Conservation (phyloP, 208 protist genomes). For the Crithidia mellificae region DNA sequence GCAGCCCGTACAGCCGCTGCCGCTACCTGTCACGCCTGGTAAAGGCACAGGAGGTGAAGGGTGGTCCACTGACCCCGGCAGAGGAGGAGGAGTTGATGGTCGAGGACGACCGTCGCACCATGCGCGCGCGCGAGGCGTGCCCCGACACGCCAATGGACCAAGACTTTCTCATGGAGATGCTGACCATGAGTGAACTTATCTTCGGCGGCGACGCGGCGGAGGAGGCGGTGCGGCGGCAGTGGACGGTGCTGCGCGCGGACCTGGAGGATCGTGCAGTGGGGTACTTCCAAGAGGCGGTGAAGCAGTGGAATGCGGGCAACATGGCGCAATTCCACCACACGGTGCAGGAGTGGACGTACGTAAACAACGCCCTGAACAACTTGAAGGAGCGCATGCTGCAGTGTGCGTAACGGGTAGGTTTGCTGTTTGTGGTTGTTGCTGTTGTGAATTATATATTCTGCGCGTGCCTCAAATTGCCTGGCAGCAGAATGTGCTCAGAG, state of each 20-base stretch:
- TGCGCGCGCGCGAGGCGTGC: conserved; percentile 27
- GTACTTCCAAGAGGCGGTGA: conserved; percentile 46
- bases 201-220: conserved; percentile 55
- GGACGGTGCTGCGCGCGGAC: conserved; percentile 59
- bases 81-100: conserved; percentile 69
- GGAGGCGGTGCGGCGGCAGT: conserved; percentile 37
- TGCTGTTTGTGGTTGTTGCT: no score
- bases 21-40: conserved; percentile 66
- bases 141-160: conserved; percentile 43
- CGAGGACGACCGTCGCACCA: conserved; percentile 57
- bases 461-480: no score
- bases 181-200: conserved; percentile 75
- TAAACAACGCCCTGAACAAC: conserved; percentile 64
- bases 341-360: conserved; percentile 83
- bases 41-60: conserved; percentile 43
- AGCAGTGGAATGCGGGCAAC: conserved; percentile 46
- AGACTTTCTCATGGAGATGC: conserved; percentile 78
- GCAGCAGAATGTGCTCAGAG: no score
- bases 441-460: no score
- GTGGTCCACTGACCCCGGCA: conserved; percentile 34
- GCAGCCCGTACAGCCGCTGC: conserved; percentile 76
- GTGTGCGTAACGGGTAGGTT: conserved; percentile 13
- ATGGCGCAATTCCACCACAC: conserved; percentile 39
- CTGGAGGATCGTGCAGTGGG: conserved; percentile 68
- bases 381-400: conserved; percentile 58